Percentiles rank a stretch among this genome's conserved stretches.
phyloP scores from a whole-genome alignment of 2,329 filamentous ascomycete genomes.

The Colletotrichum sp. region DNA sequence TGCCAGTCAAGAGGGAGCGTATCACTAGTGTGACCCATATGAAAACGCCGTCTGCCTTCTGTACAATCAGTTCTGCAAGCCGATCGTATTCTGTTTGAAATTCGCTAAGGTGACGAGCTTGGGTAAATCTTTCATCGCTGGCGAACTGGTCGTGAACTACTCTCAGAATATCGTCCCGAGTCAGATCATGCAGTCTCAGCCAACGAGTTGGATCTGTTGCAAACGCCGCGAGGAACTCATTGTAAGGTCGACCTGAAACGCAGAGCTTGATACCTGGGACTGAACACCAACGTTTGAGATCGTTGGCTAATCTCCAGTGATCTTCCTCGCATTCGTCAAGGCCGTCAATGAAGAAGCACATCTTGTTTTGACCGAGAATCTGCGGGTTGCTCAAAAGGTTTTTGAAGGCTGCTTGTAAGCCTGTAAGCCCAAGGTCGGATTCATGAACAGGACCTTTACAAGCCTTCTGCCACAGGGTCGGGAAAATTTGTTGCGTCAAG shows the following conservation, averaged over 20 bases:
- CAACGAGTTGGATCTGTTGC: neutral
- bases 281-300: neutral
- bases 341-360: constrained; percentile 29
- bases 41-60: neutral
- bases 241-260: constrained; percentile 33
- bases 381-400: neutral
- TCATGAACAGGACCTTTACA: constrained; percentile 30
- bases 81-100: neutral
- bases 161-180: constrained; percentile 12
- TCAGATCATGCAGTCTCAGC: constrained; percentile 23
- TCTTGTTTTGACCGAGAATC: neutral
- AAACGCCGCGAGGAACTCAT: constrained; percentile 23
- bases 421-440: constrained; percentile 34
- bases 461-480: neutral
- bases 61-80: neutral
- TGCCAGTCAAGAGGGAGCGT: constrained; percentile 12
- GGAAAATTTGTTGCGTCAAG: neutral
- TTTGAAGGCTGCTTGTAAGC: neutral
- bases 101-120: neutral
- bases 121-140: neutral
- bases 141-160: neutral
- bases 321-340: constrained; percentile 27
- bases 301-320: neutral
- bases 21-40: constrained; percentile 23
- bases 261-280: constrained; percentile 30